Conservation (phyloP, 2,329 filamentous ascomycete species). For the Boeremia exigua region DNA sequence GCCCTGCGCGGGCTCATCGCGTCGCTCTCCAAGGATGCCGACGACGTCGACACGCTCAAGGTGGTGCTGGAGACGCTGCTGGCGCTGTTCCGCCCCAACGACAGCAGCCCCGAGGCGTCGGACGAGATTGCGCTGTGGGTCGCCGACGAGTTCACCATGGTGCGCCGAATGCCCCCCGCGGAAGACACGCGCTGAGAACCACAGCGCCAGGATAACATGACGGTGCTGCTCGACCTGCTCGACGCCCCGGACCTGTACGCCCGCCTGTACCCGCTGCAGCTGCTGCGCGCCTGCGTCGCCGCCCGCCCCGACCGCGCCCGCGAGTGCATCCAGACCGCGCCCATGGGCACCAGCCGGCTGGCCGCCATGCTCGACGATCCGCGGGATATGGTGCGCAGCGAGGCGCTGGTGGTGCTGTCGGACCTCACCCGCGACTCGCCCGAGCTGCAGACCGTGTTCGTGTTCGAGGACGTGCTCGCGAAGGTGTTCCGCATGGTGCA, state of each 20-base stretch:
- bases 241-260: conserved; percentile 89
- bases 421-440: conserved; percentile 84
- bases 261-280: conserved; percentile 86
- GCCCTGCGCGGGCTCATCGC: conserved; percentile 88
- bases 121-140: conserved; percentile 96
- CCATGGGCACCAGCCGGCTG: conserved; percentile 83
- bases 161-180: conserved; percentile 47
- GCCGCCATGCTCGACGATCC: conserved; percentile 84
- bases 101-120: conserved; percentile 79
- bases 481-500: conserved; percentile 82
- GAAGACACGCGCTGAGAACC: conserved; percentile 56
- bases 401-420: conserved; percentile 82
- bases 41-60: conserved; percentile 96
- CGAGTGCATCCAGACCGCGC: conserved; percentile 90
- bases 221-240: conserved; percentile 84
- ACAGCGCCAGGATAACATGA: conserved; percentile 93
- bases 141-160: conserved; percentile 96
- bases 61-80: conserved; percentile 92
- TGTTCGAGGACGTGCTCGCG: conserved; percentile 93
- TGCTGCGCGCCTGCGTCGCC: conserved; percentile 83
- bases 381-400: conserved; percentile 84
- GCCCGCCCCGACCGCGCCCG: conserved; percentile 91
- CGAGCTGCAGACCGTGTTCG: conserved; percentile 93
- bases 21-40: conserved; percentile 82
- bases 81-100: conserved; percentile 82